A percentile compares a stretch with the other conserved stretches of the same genome.
Conservation (phyloP, 805 yeast species). For the Saccharomycopsis schoenii region DNA sequence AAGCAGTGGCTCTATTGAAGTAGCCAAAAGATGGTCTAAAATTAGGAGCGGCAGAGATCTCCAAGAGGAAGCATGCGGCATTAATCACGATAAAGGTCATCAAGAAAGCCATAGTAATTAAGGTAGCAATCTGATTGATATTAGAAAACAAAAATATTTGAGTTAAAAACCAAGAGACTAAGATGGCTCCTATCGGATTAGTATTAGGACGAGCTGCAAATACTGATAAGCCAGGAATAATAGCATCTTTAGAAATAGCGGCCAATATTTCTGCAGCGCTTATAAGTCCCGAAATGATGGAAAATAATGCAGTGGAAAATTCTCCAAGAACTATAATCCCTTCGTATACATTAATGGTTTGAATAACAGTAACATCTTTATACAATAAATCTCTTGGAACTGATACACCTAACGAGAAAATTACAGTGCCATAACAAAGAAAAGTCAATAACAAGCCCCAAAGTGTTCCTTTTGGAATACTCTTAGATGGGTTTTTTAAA, state of each 20-base stretch:
- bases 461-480: slow-evolving; percentile 91
- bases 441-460: slow-evolving; percentile 77
- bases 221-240: slow-evolving; percentile 65
- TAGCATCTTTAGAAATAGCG: slow-evolving; percentile 82
- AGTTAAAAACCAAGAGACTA: slow-evolving; percentile 71
- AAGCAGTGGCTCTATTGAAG: slow-evolving; percentile 76
- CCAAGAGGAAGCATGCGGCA: slow-evolving; percentile 82
- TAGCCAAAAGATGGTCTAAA: slow-evolving; percentile 91
- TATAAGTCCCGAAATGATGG: slow-evolving; percentile 89
- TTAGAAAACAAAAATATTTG: slow-evolving; percentile 84
- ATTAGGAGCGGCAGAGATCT: slow-evolving; percentile 93
- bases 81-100: slow-evolving; percentile 95
- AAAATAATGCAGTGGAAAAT: slow-evolving; percentile 79
- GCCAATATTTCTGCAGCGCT: slow-evolving; percentile 90
- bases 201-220: slow-evolving; percentile 37
- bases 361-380: slow-evolving; percentile 75
- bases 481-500: slow-evolving; percentile 69
- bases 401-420: slow-evolving; percentile 66
- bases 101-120: slow-evolving; percentile 93
- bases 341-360: slow-evolving; percentile 64
- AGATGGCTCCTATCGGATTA: slow-evolving; percentile 57
- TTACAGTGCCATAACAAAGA: slow-evolving; percentile 66
- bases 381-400: slow-evolving; percentile 73
- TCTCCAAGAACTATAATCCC: slow-evolving; percentile 78
- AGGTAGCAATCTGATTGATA: slow-evolving; percentile 87